These are phyloP conservation scores for Phytophthora fragariaefolia DNA, from an alignment of 352 stramenopile species.

Conservation along the genomic window DNA sequence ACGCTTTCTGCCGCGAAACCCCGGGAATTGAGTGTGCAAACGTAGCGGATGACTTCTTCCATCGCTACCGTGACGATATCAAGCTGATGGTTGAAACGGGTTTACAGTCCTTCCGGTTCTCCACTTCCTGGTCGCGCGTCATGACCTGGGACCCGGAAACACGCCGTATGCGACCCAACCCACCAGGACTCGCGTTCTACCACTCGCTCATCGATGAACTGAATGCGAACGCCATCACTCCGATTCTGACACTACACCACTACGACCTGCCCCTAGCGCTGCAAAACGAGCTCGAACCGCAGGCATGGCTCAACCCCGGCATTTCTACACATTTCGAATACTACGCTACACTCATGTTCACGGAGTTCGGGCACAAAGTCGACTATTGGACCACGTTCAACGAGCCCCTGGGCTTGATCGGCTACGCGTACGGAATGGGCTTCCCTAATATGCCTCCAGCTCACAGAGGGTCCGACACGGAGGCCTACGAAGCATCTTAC, in stretches of 20 bases:
- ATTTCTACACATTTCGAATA: slow-evolving; percentile 74
- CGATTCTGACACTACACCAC: slow-evolving; percentile 93
- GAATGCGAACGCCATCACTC: slow-evolving; percentile 74
- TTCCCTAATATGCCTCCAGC: slow-evolving; percentile 43
- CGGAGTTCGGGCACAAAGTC: slow-evolving; percentile 92
- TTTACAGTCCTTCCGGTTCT: slow-evolving; percentile 94
- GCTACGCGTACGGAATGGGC: slow-evolving; percentile 89
- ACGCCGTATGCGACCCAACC: slow-evolving; percentile 67
- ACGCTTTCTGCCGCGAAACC: slow-evolving; percentile 80
- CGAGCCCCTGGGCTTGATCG: slow-evolving; percentile 87
- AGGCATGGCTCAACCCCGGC: slow-evolving; percentile 52
- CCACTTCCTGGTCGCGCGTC: slow-evolving; percentile 91
- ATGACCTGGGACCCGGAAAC: slow-evolving; percentile 73
- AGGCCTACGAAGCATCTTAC: slow-evolving; percentile 71
- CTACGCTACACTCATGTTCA: slow-evolving; percentile 90
- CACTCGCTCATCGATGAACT: slow-evolving; percentile 89
- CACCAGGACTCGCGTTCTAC: slow-evolving; percentile 92
- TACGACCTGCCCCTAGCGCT: slow-evolving; percentile 93
- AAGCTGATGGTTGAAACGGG: slow-evolving; percentile 91
- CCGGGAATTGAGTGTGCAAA: slow-evolving; percentile 83
- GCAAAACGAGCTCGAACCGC: slow-evolving; percentile 66
- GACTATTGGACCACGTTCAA: slow-evolving; percentile 96
- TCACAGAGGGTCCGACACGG: slow-evolving; percentile 36
- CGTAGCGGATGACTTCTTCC: slow-evolving; percentile 93
- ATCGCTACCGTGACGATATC: slow-evolving; percentile 91